phyloP scores from a whole-genome alignment of 2,329 filamentous ascomycete species.

The Mariannaea elegans region DNA sequence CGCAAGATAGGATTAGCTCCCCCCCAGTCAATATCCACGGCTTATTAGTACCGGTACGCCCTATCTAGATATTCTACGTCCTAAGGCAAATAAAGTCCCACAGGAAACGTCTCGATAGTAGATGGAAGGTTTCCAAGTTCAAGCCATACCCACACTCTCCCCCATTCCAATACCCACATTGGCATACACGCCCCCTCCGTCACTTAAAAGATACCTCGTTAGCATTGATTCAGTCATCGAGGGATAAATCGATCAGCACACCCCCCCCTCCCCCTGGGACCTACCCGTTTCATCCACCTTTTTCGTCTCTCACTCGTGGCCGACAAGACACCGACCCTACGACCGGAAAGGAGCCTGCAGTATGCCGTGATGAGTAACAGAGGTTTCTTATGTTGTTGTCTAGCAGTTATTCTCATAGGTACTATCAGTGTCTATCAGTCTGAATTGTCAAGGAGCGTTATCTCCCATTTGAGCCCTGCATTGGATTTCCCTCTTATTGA shows the following conservation, averaged over 20 bases:
- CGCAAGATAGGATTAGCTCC: not conserved
- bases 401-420: not conserved
- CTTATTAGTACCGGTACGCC: not conserved
- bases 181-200: slow-evolving; percentile 21
- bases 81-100: not conserved
- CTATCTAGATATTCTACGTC: slow-evolving; percentile 3
- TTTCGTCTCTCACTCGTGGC: slow-evolving; percentile 7
- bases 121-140: not conserved
- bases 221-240: slow-evolving; percentile 17
- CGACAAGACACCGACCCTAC: slow-evolving; percentile 11
- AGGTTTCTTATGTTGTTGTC: not conserved
- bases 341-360: not conserved
- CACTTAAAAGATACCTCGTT: slow-evolving; percentile 18
- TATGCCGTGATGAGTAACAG: not conserved
- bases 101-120: not conserved
- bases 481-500: too few species aligned
- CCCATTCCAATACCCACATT: slow-evolving; percentile 15
- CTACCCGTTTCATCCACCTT: slow-evolving; percentile 20
- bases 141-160: slow-evolving; percentile 12
- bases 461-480: too few species aligned
- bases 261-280: slow-evolving; percentile 13
- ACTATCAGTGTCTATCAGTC: not conserved
- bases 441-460: not conserved
- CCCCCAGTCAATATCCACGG: not conserved
- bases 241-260: slow-evolving; percentile 21